Evolutionary conservation across 2,329 filamentous ascomycete genomes (phyloP).

Genomic region (Colletotrichum abscissum): DNA sequence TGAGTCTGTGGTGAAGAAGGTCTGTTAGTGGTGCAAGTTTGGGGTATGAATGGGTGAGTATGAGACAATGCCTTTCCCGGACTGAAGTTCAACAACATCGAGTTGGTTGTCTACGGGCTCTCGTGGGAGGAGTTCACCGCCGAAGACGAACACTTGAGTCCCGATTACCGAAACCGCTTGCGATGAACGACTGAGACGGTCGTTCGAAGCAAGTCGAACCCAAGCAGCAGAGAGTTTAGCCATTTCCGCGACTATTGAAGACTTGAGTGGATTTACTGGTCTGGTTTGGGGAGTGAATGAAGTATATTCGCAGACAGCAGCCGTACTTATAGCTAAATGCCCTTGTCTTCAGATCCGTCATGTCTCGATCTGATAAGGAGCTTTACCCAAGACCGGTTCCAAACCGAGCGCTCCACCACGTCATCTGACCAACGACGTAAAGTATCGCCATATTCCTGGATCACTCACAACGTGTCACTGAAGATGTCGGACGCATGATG

Average conservation of each 20-base stretch:
- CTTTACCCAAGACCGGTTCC: background rate
- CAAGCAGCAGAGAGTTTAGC: constrained; percentile 36
- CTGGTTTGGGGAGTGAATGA: no score
- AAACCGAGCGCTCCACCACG: background rate
- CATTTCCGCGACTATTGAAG: constrained; percentile 27
- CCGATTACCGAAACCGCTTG: constrained; percentile 56
- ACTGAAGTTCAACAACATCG: constrained; percentile 49
- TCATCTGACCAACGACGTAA: background rate
- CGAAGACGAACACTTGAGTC: constrained; percentile 57
- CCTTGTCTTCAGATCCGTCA: background rate
- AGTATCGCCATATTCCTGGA: background rate
- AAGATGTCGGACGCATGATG: background rate
- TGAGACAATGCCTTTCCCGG: background rate
- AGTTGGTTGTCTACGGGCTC: constrained; percentile 62
- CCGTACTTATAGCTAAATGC: background rate
- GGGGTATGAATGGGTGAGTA: background rate
- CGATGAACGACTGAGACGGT: constrained; percentile 60
- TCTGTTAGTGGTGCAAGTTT: background rate
- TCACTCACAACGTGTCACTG: background rate
- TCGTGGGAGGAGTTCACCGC: constrained; percentile 62
- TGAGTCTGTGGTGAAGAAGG: background rate
- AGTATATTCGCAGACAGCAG: background rate
- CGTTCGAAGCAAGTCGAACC: constrained; percentile 39
- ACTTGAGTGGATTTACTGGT: background rate
- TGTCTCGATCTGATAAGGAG: background rate